These are phyloP conservation scores for Phytophthora uliginosa DNA, from an alignment of 352 stramenopile genomes.

Conservation along the genomic window DNA sequence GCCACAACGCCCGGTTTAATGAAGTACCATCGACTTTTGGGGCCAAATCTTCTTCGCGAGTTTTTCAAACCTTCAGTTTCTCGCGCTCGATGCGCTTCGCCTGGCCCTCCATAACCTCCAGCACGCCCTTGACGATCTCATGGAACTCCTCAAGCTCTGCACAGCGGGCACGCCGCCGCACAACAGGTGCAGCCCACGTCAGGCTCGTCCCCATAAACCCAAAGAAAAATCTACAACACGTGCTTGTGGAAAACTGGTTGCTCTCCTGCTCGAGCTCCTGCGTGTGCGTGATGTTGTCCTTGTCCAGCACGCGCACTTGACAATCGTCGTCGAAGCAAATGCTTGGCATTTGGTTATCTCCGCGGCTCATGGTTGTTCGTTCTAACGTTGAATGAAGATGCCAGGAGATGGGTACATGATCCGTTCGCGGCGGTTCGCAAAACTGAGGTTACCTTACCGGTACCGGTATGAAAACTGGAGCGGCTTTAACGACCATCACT, in stretches of 20 bases:
- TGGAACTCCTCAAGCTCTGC: conserved; percentile 88
- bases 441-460: too few relatives aligned
- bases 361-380: conserved; percentile 63
- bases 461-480: too few relatives aligned
- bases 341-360: conserved; percentile 77
- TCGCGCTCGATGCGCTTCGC: conserved; percentile 84
- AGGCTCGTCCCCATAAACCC: background rate
- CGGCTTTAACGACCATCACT: too few relatives aligned
- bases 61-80: conserved; percentile 72
- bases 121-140: conserved; percentile 80
- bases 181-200: background rate
- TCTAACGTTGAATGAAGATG: background rate
- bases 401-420: conserved; percentile 24
- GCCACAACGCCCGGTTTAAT: background rate
- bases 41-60: too few relatives aligned
- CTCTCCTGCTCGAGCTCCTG: conserved; percentile 86
- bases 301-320: conserved; percentile 83
- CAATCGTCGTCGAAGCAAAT: conserved; percentile 88
- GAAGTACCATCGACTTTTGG: background rate
- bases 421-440: conserved; percentile 23
- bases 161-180: too few relatives aligned
- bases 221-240: background rate
- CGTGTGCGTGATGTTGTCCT: conserved; percentile 80
- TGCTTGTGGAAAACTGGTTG: conserved; percentile 86
- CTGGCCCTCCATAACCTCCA: conserved; percentile 85